Evolutionary conservation across 768 basidiomycete genomes (phyloP).

Genomic region (Mycena maculata): DNA sequence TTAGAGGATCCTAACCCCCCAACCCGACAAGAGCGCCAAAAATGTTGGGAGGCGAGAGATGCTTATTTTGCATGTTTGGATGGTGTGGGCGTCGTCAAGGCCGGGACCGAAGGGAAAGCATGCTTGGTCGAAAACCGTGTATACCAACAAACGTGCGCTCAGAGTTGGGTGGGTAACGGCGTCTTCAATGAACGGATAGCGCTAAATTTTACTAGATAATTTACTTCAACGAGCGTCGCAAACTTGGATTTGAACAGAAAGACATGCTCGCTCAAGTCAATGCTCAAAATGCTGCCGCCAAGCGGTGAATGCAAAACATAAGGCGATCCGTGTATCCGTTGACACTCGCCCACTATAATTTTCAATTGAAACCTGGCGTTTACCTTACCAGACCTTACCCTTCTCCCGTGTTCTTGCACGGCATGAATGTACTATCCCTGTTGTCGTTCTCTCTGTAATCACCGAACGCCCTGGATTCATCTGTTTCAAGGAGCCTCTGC

Average conservation of each 20-base stretch:
- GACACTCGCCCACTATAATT: neutral
- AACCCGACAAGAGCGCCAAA: slow-evolving; percentile 74
- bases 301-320: slow-evolving; percentile 21
- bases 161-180: slow-evolving; percentile 81
- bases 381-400: no score
- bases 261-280: slow-evolving; percentile 66
- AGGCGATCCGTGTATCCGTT: neutral
- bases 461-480: slow-evolving; percentile 15
- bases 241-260: slow-evolving; percentile 84
- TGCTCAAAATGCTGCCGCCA: slow-evolving; percentile 41
- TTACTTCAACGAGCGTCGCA: slow-evolving; percentile 93
- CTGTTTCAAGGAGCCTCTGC: slow-evolving; percentile 22
- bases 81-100: slow-evolving; percentile 69
- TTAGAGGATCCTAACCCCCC: slow-evolving; percentile 53
- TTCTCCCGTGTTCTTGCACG: slow-evolving; percentile 15
- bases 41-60: slow-evolving; percentile 90
- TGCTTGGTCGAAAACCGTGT: slow-evolving; percentile 67
- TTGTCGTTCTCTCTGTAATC: slow-evolving; percentile 14
- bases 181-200: neutral
- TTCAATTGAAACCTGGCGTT: slow-evolving; percentile 14
- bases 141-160: slow-evolving; percentile 84
- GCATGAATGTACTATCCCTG: slow-evolving; percentile 13
- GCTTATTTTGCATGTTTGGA: slow-evolving; percentile 90
- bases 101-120: slow-evolving; percentile 74
- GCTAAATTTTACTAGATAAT: slow-evolving; percentile 70